Base-by-base conservation (phyloP, 768 basidiomycete species). In the Rhizopogon salebrosus region DNA sequence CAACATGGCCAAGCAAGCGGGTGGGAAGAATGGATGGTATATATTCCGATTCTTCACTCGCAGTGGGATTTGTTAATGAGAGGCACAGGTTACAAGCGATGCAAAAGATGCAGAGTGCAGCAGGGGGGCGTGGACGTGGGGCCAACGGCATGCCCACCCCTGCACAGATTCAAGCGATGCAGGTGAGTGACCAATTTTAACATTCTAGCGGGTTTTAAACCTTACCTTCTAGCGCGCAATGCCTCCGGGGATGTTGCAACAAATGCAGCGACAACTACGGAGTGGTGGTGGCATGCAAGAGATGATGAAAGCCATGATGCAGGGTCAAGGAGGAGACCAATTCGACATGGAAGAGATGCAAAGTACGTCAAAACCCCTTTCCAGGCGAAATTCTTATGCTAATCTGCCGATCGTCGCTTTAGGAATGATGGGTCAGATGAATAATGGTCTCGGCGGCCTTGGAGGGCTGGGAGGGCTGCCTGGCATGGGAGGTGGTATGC, bases 301-400 rank as follows among this genome's bases (percentile, higher is more conserved):
- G 62, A 95, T 95, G 92, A 93, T 95, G 93, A 90, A 89, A 66
- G 86, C 89, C 24, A 94, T 98, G 91, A 94, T 97, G 89, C 92
- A 93, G 61, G 90, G 92, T 9, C 85, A 90, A 60, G 91, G 89
- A 50, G 90, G 90, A 10, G 94, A 94, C 62, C 84, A 92, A 64
- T 75, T 86, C 49, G 92, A 94, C 63, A 89, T 95, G 88, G 89
- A 91, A 54, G 92, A 95, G 68, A 92, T 95, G 90, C 90, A 93
- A 72, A 80, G 92, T 87, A 70, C 57, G 80, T 70, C n/a, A 37
- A 51, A 26, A 43, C 52, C 56, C 16, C 53, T 39, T 49, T 38
- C 26, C 54, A 52, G 39, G 34, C 51, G 16, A 48, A 54, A n/a
- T 16, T 26, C 20, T 0, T 38, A 11, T 49, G 49, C 53, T 63